phyloP scores from a whole-genome alignment of 345 rosid genomes.

The Reutealis trisperma region DNA sequence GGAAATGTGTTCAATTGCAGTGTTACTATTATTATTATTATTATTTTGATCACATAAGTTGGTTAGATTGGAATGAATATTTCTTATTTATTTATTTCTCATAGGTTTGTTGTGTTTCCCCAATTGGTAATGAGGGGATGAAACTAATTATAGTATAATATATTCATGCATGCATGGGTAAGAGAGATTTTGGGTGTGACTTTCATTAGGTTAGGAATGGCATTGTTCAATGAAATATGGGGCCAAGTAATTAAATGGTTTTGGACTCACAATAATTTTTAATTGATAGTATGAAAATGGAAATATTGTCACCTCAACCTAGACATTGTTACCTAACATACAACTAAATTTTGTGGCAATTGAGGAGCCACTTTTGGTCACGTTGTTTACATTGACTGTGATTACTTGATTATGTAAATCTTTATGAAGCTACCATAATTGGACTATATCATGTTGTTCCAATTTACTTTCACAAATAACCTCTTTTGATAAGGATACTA shows the following conservation, averaged over 20 bases:
- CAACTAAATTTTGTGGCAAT: background rate
- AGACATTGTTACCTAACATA: background rate
- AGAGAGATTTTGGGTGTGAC: constrained; percentile 16
- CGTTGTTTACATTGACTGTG: too few species aligned
- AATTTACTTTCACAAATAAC: too few species aligned
- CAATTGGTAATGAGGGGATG: background rate
- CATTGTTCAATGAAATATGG: background rate
- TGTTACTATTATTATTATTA: background rate
- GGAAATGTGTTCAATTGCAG: background rate
- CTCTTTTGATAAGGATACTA: too few species aligned
- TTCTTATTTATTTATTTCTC: background rate
- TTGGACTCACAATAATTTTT: too few species aligned
- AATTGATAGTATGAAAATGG: background rate
- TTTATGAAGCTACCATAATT: background rate
- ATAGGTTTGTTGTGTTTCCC: background rate
- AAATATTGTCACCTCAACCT: background rate
- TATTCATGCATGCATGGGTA: constrained; percentile 3
- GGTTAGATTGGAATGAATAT: background rate
- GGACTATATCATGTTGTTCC: too few species aligned
- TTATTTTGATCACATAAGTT: background rate
- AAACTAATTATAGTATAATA: background rate
- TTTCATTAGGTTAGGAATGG: background rate
- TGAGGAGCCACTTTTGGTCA: too few species aligned
- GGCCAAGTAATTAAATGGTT: background rate
- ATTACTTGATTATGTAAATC: background rate